Percentiles rank a stretch among this genome's conserved stretches.
Evolutionary conservation across 2,329 filamentous ascomycete species (phyloP).

Genomic region (Fusarium sp.): DNA sequence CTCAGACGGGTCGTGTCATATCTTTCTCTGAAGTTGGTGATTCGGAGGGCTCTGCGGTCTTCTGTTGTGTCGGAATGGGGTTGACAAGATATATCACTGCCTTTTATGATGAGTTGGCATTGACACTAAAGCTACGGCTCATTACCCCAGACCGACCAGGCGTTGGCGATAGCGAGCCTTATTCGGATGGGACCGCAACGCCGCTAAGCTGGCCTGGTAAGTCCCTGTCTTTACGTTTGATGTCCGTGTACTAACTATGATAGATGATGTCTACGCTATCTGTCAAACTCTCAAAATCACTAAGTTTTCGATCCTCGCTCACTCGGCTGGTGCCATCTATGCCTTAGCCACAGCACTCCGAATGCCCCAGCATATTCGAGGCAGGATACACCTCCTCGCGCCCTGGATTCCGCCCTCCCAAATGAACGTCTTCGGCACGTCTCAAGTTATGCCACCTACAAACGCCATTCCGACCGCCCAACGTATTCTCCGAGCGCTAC

Average conservation of each 20-base stretch:
- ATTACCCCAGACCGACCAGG: slow-evolving; percentile 96
- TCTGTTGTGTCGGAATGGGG: slow-evolving; percentile 98
- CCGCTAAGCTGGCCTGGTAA: slow-evolving; percentile 94
- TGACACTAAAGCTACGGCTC: slow-evolving; percentile 86
- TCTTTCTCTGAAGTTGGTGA: slow-evolving; percentile 98
- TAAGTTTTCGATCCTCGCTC: slow-evolving; percentile 95
- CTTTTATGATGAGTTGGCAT: slow-evolving; percentile 95
- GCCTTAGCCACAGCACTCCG: slow-evolving; percentile 93
- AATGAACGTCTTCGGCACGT: slow-evolving; percentile 81
- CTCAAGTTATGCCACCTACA: slow-evolving; percentile 80
- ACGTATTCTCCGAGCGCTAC: slow-evolving; percentile 87
- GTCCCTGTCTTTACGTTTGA: slow-evolving; percentile 46
- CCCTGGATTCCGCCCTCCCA: slow-evolving; percentile 98
- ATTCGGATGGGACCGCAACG: slow-evolving; percentile 83
- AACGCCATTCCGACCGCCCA: slow-evolving; percentile 93
- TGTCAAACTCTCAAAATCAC: slow-evolving; percentile 92
- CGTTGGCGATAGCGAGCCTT: slow-evolving; percentile 90
- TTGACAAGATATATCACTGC: slow-evolving; percentile 94
- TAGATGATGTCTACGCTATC: slow-evolving; percentile 89
- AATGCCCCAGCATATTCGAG: slow-evolving; percentile 95
- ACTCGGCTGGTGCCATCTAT: slow-evolving; percentile 98
- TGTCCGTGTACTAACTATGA: not conserved
- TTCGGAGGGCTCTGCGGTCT: slow-evolving; percentile 88
- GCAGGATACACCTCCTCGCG: slow-evolving; percentile 91
- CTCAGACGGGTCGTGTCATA: slow-evolving; percentile 86